A percentile compares a stretch with the other conserved stretches of the same genome.
Evolutionary conservation across 257 asterid species (phyloP).

Genomic region (Handroanthus guayacan): DNA sequence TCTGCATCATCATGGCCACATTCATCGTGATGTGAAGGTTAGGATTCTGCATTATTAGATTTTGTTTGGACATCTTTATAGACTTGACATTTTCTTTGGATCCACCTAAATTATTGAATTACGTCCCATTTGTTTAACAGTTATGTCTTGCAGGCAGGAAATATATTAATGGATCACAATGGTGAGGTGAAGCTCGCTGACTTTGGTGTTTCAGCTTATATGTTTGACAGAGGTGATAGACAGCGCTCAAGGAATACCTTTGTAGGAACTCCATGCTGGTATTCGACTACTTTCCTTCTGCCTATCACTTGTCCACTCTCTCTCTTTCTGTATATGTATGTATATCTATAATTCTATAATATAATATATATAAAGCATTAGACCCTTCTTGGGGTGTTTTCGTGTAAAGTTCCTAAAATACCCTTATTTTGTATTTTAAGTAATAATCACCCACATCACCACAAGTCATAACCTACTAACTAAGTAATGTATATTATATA

Average conservation of each 20-base stretch:
- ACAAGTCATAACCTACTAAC: too few relatives aligned
- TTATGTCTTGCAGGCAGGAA: slow-evolving; percentile 79
- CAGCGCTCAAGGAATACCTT: slow-evolving; percentile 97
- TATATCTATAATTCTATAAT: background rate
- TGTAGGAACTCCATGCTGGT: slow-evolving; percentile 99
- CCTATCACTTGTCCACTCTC: slow-evolving; percentile 12
- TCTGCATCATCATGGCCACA: slow-evolving; percentile 94
- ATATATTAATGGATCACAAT: slow-evolving; percentile 80
- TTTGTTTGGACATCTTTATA: slow-evolving; percentile 12
- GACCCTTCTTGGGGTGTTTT: too few relatives aligned
- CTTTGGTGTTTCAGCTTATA: slow-evolving; percentile 96
- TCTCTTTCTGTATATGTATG: background rate
- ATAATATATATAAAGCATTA: background rate
- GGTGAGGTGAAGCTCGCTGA: slow-evolving; percentile 98
- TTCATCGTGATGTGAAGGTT: slow-evolving; percentile 99
- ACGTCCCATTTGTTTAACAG: slow-evolving; percentile 26
- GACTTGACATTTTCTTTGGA: slow-evolving; percentile 23
- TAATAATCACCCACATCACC: too few relatives aligned
- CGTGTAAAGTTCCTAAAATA: too few relatives aligned
- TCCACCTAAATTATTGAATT: slow-evolving; percentile 21
- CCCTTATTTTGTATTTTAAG: too few relatives aligned
- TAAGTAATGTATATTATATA: too few relatives aligned
- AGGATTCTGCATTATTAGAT: slow-evolving; percentile 29
- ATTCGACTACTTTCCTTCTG: background rate
- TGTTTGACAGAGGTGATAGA: slow-evolving; percentile 98